Conservation (phyloP, 129 eudicot species). For the Deinandra increscens region DNA sequence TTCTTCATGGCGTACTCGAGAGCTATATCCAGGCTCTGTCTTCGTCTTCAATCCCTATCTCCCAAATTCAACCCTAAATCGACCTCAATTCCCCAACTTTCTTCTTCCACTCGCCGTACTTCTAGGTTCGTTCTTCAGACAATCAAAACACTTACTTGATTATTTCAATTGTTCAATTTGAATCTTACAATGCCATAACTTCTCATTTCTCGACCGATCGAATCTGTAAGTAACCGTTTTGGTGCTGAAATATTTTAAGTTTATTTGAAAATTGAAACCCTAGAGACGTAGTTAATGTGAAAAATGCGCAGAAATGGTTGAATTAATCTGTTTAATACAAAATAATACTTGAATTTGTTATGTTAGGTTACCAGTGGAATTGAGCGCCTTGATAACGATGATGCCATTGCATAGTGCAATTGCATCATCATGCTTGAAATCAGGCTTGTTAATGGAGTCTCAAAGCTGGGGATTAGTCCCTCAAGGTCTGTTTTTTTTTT, state of each 20-base stretch:
- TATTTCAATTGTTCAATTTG: background rate
- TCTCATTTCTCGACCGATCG: too few species aligned
- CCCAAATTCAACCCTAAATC: constrained; percentile 37
- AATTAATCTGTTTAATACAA: background rate
- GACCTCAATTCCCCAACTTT: too few species aligned
- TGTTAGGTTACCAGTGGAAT: constrained; percentile 55
- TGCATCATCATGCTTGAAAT: constrained; percentile 58
- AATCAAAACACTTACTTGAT: background rate
- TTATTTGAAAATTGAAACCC: too few species aligned
- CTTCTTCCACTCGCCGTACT: constrained; percentile 27
- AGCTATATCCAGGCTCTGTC: constrained; percentile 36
- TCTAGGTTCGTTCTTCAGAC: constrained; percentile 42
- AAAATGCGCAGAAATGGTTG: background rate
- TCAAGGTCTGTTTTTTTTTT: constrained; percentile 62
- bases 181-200: background rate
- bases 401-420: constrained; percentile 69
- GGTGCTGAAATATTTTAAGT: too few species aligned
- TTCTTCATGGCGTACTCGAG: constrained; percentile 37
- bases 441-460: constrained; percentile 47
- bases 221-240: too few species aligned
- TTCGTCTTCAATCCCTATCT: constrained; percentile 33
- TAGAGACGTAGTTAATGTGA: background rate
- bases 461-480: constrained; percentile 67
- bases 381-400: constrained; percentile 53
- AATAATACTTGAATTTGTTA: background rate